A percentile compares a stretch with the other conserved stretches of the same genome.
phyloP scores from a whole-genome alignment of 2,329 filamentous ascomycete species.

The Colletotrichum zoysiae region DNA sequence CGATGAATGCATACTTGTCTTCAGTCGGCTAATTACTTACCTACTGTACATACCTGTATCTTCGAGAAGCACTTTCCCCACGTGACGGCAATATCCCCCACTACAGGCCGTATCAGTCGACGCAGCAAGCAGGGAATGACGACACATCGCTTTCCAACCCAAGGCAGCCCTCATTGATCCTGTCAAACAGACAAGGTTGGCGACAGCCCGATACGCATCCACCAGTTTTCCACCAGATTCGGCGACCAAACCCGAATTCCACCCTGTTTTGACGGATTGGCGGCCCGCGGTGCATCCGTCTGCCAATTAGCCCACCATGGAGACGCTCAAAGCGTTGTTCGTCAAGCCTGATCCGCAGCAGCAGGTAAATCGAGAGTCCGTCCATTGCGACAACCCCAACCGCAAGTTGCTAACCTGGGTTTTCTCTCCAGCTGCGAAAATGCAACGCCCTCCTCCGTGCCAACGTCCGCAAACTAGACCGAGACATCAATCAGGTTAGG shows the following conservation, averaged over 20 bases:
- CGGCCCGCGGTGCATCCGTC: conserved; percentile 11
- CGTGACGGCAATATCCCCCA: conserved; percentile 40
- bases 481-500: conserved; percentile 86
- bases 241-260: neutral
- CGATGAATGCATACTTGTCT: neutral
- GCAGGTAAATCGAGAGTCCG: conserved; percentile 72
- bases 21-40: neutral
- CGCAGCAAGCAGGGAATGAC: conserved; percentile 32
- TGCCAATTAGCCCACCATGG: conserved; percentile 69
- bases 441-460: conserved; percentile 90
- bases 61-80: conserved; percentile 15
- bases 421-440: conserved; percentile 81
- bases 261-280: conserved; percentile 5
- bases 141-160: conserved; percentile 36
- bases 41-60: neutral
- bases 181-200: conserved; percentile 37
- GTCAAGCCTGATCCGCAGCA: conserved; percentile 92
- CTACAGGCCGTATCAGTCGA: conserved; percentile 33
- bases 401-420: conserved; percentile 4
- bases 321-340: conserved; percentile 87
- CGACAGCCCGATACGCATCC: conserved; percentile 25
- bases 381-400: conserved; percentile 13
- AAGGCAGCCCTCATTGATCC: conserved; percentile 36
- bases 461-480: conserved; percentile 94
- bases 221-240: neutral